These are phyloP conservation scores for Aspergillus piperis DNA, from an alignment of 2,329 filamentous ascomycete species.

Conservation along the genomic window DNA sequence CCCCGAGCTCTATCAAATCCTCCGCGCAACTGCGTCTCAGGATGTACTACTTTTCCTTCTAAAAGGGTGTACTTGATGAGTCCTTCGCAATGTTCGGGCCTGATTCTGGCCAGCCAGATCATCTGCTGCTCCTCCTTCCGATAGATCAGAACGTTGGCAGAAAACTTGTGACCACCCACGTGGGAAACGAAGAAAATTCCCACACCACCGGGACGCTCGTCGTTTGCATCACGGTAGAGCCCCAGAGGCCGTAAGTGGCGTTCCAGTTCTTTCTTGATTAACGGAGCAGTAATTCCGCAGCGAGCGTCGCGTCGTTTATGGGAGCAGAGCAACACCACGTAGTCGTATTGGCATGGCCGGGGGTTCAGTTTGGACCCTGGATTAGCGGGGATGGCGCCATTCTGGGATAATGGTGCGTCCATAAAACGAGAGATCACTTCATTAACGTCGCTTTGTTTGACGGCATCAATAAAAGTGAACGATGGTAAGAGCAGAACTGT, in stretches of 20 bases:
- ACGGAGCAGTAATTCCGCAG: conserved; percentile 83
- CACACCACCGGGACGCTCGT: conserved; percentile 79
- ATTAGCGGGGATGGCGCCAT: conserved; percentile 51
- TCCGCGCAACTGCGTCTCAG: conserved; percentile 75
- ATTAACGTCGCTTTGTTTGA: conserved; percentile 66
- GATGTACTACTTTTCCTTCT: conserved; percentile 87
- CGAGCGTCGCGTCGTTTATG: conserved; percentile 86
- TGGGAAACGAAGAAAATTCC: conserved; percentile 92
- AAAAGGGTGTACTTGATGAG: conserved; percentile 81
- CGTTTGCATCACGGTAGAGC: conserved; percentile 76
- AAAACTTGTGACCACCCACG: conserved; percentile 91
- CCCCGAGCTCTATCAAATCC: conserved; percentile 78
- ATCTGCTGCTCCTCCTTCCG: conserved; percentile 52
- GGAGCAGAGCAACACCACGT: conserved; percentile 83
- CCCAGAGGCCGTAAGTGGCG: conserved; percentile 78
- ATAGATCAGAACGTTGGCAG: conserved; percentile 87
- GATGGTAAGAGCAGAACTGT: conserved; percentile 78
- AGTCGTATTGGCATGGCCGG: conserved; percentile 73
- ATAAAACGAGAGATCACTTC: conserved; percentile 68
- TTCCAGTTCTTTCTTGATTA: conserved; percentile 79
- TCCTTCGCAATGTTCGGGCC: conserved; percentile 84
- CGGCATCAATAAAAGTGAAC: conserved; percentile 76
- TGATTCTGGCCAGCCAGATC: conserved; percentile 87
- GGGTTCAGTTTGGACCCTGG: conserved; percentile 41
- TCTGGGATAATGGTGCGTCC: conserved; percentile 56